Evolutionary conservation across 140 eudicot genomes (phyloP), one percentile per base, ranked within the genome.

Genomic region (Anethum foeniculum): DNA sequence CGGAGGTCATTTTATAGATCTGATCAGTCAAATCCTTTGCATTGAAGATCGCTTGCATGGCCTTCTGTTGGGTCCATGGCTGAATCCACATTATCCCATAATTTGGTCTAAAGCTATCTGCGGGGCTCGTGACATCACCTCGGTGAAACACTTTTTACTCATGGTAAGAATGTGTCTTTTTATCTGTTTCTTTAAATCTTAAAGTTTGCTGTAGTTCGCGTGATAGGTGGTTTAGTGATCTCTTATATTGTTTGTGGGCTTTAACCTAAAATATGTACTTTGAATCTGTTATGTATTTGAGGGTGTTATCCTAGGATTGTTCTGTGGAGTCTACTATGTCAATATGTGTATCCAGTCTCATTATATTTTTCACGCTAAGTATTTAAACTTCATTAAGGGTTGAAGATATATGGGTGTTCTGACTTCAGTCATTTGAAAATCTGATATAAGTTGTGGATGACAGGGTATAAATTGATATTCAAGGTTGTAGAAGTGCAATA

Each of bases 51-150:
- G 97, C 56, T 86, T 94, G 84, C 97, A 84, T 64, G 98, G 97
- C 71, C 96, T 94, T 85, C 90, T 94, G 51, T 77, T 84, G 85
- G 98, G 98, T 82, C 98, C 98, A 52, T 94, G 97, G 97, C 85
- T 89, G 81, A 87, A 85, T 81, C 88, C 93, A 67, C 86, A 89
- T 58, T 88, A 88, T 77, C 81, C 95, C 52, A 79, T 85, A 79
- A 47, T 84, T 77, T 92, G 90, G 90, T 91, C 89, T 71, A 83
- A 83, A 85, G 82, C 84, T 83, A 86, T 92, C 82, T 79, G 77
- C 10, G 82, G 79, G 67, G 88, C 88, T 49, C 79, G 86, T 56
- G 87, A 87, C 80, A 78, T 92, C 51, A 84, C 76, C 27, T 80
- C 92, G 1, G 71, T 95, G 68, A 92, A 88, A 87, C 65, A 74